A percentile compares a stretch with the other conserved stretches of the same genome.
phyloP scores from a whole-genome alignment of 768 basidiomycete genomes.

The Collybia nuda region DNA sequence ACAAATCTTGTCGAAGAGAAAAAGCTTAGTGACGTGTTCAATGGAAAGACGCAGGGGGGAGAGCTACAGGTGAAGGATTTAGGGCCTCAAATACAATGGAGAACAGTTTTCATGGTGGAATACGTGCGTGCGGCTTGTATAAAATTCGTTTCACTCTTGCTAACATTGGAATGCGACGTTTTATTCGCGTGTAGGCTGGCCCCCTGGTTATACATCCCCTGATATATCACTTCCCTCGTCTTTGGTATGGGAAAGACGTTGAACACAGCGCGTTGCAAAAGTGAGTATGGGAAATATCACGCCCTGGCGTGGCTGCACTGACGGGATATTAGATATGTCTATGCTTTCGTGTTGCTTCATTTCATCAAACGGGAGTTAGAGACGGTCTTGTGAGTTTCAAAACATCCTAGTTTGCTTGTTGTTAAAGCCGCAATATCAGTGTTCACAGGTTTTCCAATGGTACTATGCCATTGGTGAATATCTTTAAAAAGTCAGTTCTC shows the following conservation, averaged over 20 bases:
- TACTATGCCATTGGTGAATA: constrained; percentile 85
- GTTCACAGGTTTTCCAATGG: constrained; percentile 95
- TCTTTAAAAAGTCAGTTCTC: constrained; percentile 81
- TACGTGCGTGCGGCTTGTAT: constrained; percentile 62
- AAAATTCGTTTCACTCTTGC: not conserved
- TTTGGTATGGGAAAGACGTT: constrained; percentile 71
- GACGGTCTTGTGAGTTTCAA: constrained; percentile 73
- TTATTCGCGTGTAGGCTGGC: constrained; percentile 54
- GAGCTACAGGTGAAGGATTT: constrained; percentile 84
- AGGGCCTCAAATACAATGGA: constrained; percentile 88
- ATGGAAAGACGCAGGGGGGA: constrained; percentile 56
- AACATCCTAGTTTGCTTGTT: not conserved
- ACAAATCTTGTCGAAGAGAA: constrained; percentile 64
- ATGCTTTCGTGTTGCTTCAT: constrained; percentile 77
- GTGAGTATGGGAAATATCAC: constrained; percentile 32
- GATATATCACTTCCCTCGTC: constrained; percentile 66
- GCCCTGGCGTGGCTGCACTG: not conserved
- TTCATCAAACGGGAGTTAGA: constrained; percentile 92
- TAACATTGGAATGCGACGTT: constrained; percentile 1
- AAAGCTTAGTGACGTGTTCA: constrained; percentile 49
- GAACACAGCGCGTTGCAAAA: constrained; percentile 78
- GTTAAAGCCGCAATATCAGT: constrained; percentile 31
- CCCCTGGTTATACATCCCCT: constrained; percentile 89
- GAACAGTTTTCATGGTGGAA: constrained; percentile 89
- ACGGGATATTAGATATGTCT: constrained; percentile 50